phyloP scores from a whole-genome alignment of 495 filamentous ascomycete species.

The Hypoxylon fuscum region DNA sequence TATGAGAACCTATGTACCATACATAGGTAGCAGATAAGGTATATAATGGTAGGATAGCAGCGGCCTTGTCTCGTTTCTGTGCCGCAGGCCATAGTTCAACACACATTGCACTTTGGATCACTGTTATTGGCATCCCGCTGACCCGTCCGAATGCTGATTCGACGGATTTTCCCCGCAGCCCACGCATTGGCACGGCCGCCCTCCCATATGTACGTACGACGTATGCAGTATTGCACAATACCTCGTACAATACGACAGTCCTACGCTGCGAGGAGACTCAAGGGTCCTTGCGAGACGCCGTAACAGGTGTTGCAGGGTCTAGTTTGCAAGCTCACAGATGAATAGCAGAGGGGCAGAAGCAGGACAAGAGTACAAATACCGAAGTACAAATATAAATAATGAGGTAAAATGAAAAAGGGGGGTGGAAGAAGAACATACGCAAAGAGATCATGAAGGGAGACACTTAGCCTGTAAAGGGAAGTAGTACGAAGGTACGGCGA shows the following conservation, averaged over 20 bases:
- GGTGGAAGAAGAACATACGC: not conserved
- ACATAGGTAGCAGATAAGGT: not conserved
- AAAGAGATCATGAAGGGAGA: not conserved
- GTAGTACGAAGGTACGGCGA: conserved; percentile 35
- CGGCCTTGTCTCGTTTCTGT: conserved; percentile 2
- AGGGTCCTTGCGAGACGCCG: conserved; percentile 1
- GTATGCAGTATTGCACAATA: conserved; percentile 33
- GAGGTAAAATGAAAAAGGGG: conserved; percentile 7
- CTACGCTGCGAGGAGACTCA: not conserved
- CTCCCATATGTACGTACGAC: conserved; percentile 23
- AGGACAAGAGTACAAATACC: conserved; percentile 3
- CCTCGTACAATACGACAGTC: conserved; percentile 20
- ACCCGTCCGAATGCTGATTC: conserved; percentile 27
- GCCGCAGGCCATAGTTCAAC: conserved; percentile 21
- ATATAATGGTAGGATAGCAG: conserved; percentile 10
- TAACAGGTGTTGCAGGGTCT: not conserved
- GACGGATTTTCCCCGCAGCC: conserved; percentile 40
- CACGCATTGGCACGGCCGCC: conserved; percentile 26
- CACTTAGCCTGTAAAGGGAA: conserved; percentile 41
- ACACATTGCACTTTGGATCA: conserved; percentile 17
- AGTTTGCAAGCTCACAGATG: conserved; percentile 2
- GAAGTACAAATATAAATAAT: conserved; percentile 8
- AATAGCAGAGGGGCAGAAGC: not conserved
- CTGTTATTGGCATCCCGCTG: conserved; percentile 29
- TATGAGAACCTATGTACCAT: not conserved